These are phyloP conservation scores for Clarireedia homoeocarpa DNA, from an alignment of 2,329 filamentous ascomycete genomes.

Conservation along the genomic window DNA sequence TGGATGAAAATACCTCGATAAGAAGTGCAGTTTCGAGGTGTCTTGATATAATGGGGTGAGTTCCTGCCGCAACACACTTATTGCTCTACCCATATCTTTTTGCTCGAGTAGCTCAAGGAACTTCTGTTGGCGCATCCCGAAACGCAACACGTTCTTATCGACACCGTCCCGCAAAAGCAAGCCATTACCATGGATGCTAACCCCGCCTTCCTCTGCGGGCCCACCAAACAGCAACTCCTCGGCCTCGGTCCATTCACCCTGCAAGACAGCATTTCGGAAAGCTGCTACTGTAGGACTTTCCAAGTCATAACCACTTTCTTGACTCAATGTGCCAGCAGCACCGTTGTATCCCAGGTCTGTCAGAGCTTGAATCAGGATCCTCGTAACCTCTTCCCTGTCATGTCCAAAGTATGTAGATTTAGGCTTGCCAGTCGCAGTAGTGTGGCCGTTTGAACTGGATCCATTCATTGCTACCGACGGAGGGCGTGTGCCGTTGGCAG, in stretches of 20 bases:
- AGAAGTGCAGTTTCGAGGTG: slow-evolving; percentile 65
- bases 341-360: slow-evolving; percentile 78
- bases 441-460: slow-evolving; percentile 29
- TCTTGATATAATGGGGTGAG: slow-evolving; percentile 81
- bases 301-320: slow-evolving; percentile 79
- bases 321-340: slow-evolving; percentile 66
- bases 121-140: slow-evolving; percentile 87
- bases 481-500: slow-evolving; percentile 42
- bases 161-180: slow-evolving; percentile 69
- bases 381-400: slow-evolving; percentile 84
- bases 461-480: slow-evolving; percentile 45
- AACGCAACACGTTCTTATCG: slow-evolving; percentile 73
- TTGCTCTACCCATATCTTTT: slow-evolving; percentile 62
- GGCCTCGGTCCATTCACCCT: slow-evolving; percentile 77
- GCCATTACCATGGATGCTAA: slow-evolving; percentile 43
- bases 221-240: slow-evolving; percentile 66
- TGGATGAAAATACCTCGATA: slow-evolving; percentile 54
- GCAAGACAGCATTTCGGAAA: slow-evolving; percentile 72
- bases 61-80: slow-evolving; percentile 80
- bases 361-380: slow-evolving; percentile 85
- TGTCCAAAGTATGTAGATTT: slow-evolving; percentile 64
- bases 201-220: slow-evolving; percentile 35
- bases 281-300: slow-evolving; percentile 81
- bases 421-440: slow-evolving; percentile 13
- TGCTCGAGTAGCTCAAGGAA: slow-evolving; percentile 83